Conservation (phyloP, 306 rosid genomes). For the Ochetophila trinervis region DNA sequence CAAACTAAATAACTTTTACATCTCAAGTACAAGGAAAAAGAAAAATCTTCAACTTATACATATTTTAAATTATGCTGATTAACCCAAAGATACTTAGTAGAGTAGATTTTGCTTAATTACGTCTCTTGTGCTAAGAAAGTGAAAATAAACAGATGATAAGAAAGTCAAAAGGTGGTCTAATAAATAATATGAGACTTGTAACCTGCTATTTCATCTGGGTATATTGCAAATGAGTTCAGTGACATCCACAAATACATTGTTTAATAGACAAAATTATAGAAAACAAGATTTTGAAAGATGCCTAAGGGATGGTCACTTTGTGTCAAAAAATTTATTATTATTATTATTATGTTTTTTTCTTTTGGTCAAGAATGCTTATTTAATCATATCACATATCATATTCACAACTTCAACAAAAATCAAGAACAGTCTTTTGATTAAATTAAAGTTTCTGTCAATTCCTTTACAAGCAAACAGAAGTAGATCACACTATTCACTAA, state of each 20-base stretch:
- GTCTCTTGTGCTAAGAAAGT: background rate
- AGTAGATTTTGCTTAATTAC: too few species aligned
- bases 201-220: background rate
- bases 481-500: too few species aligned
- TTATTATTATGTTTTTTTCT: too few species aligned
- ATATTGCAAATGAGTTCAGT: background rate
- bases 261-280: background rate
- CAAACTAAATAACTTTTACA: background rate
- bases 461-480: too few species aligned
- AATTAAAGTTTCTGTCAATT: background rate
- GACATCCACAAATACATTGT: background rate
- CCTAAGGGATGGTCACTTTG: background rate
- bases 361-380: background rate
- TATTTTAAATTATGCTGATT: background rate
- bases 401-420: background rate
- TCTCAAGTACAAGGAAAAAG: background rate
- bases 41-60: background rate
- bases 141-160: background rate
- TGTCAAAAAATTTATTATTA: too few species aligned
- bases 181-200: too few species aligned
- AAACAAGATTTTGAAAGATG: background rate
- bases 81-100: background rate
- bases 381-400: background rate
- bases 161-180: too few species aligned
- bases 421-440: background rate